Evolutionary conservation across 2,329 filamentous ascomycete species (phyloP), one percentile per base, ranked within the genome.

Genomic region (Epichloe uncinata): DNA sequence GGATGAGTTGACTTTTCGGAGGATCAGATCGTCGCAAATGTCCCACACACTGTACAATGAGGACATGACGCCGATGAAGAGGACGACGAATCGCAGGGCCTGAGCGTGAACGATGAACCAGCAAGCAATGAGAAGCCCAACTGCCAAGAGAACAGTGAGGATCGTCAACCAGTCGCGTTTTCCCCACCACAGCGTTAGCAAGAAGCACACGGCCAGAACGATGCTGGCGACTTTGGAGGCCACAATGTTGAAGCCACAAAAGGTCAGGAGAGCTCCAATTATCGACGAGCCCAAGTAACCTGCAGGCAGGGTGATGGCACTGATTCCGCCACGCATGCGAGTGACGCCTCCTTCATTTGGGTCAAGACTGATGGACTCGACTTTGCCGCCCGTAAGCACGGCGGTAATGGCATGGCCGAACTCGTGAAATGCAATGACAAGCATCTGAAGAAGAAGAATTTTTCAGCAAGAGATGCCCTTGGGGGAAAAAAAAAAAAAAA

Each of bases 21-120:
- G 69, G 56, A 91, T 88, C 34, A 90, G 71, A 57, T 91, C 85
- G 60, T 91, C 85, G 65, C 84, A 89, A 57, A 90, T 90, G 69
- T 90, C 85, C 85, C 85, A 90, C 5, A 86, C 84, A 55, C 82
- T 86, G 65, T 90, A 90, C 1, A 90, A 74, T 2, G 80, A 82
- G 6, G 80, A 85, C 85, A 90, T 89, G 57, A 89, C 85, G 41
- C 85, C 85, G 53, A 90, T 87, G 59, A 90, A 90, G 30, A 90
- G 73, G 48, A 86, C 82, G 47, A 88, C 77, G 60, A 84, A 90
- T 52, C 84, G 72, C 63, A 90, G 66, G 4, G 85, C 77, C 64
- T 87, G 79, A 0, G 83, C 85, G 63, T 89, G 83, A 4, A 75
- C 74, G 60, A 90, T 88, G 65, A 90, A 90, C 85, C 85, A 90